Evolutionary conservation across 257 asterid genomes (phyloP), one percentile per base, ranked within the genome.

Genomic region (Rehmannia glutinosa): DNA sequence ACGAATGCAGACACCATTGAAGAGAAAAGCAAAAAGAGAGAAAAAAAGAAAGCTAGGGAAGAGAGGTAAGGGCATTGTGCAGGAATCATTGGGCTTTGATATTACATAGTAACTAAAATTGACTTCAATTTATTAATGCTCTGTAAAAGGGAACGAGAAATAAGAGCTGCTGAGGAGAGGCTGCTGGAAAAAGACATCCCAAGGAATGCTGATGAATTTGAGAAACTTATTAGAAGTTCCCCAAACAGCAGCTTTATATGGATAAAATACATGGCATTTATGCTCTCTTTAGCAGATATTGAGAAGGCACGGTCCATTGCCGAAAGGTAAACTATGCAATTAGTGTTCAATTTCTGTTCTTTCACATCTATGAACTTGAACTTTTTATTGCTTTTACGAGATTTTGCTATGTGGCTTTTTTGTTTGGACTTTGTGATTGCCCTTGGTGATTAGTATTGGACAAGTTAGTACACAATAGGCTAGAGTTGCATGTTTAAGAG

Each of bases 221-320:
- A 91, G 87, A 91, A 88, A 78, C 86, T 94, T 62, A 74, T 87
- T 70, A 76, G 86, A 59, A 83, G 79, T 75, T 88, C 95, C 36
- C 97, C 97, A 8, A 87, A 91, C 68, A 88, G 93, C 79, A 91
- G 99, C 82, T 84, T 82, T 83, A 74, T 84, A 64, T 91, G 99
- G 97, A 88, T 91, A 62, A 88, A 91, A 63, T 94, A 88, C 85
- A 94, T 94, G 97, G 96, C 84, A 21, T 83, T 75, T 66, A 83
- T 91, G 97, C 84, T 94, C 53, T 75, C 91, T 69, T 56, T 91
- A 85, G 87, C 96, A 47, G 96, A 94, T 71, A 75, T 91, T 33
- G 99, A 91, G 70, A 87, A 87, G 78, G 96, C 99, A 51, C 92
- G 97, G 54, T 82, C 89, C 41, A 76, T 91, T 76, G 97, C 97